Evolutionary conservation across 2,329 filamentous ascomycete species (phyloP).

Genomic region (Curvularia sp.): DNA sequence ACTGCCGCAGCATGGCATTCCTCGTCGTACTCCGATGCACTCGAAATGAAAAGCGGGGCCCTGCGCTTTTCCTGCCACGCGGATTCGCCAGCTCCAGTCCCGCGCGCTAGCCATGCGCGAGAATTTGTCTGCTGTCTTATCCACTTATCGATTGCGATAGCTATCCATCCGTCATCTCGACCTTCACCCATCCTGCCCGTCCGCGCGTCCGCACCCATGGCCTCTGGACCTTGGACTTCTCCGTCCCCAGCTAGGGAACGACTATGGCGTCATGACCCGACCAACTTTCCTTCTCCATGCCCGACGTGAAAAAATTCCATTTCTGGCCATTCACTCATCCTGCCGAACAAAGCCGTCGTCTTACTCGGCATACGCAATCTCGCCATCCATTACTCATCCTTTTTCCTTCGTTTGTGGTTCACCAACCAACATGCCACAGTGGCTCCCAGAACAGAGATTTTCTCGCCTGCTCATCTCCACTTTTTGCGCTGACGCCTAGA

Average conservation of each 20-base stretch:
- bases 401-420: constrained; percentile 1
- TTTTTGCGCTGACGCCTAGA: background rate
- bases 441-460: background rate
- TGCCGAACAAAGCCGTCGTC: constrained; percentile 20
- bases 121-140: constrained; percentile 39
- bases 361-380: background rate
- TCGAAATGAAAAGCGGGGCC: constrained; percentile 45
- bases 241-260: constrained; percentile 21
- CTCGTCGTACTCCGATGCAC: constrained; percentile 34
- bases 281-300: constrained; percentile 6
- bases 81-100: constrained; percentile 30
- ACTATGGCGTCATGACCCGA: constrained; percentile 15
- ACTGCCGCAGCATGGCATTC: constrained; percentile 30
- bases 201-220: constrained; percentile 23
- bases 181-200: constrained; percentile 11
- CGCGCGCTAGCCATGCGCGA: constrained; percentile 33
- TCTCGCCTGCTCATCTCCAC: background rate
- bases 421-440: background rate
- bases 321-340: constrained; percentile 9
- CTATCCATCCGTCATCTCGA: constrained; percentile 35
- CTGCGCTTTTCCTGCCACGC: constrained; percentile 17
- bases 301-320: constrained; percentile 1
- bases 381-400: background rate
- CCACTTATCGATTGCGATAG: constrained; percentile 48
- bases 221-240: background rate